Conservation (phyloP, 1,284 basidiomycete species). For the Ganoderma meredithae region DNA sequence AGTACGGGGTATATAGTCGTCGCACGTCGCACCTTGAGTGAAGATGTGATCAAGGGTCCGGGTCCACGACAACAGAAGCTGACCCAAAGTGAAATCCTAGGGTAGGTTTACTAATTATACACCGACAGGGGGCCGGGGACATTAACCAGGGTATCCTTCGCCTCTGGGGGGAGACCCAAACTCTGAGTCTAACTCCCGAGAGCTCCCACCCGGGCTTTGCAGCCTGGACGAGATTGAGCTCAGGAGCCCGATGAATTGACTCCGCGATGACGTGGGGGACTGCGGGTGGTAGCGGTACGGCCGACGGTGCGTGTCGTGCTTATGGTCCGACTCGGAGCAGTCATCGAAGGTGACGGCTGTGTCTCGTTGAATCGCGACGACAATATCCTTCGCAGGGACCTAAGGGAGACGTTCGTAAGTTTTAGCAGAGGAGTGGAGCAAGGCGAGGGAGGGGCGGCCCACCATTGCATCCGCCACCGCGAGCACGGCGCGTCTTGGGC, state of each 20-base stretch:
- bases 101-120: not conserved
- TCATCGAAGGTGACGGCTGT: slow-evolving; percentile 25
- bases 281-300: not conserved
- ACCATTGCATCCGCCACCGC: slow-evolving; percentile 6
- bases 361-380: slow-evolving; percentile 26
- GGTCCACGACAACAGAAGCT: not conserved
- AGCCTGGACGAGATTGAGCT: not conserved
- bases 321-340: slow-evolving; percentile 2
- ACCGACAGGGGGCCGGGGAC: not conserved
- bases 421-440: not conserved
- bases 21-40: not conserved
- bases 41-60: not conserved
- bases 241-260: not conserved
- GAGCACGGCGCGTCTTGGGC: slow-evolving; percentile 6
- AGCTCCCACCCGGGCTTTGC: not conserved
- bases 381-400: slow-evolving; percentile 15
- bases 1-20: not conserved
- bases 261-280: not conserved
- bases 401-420: not conserved
- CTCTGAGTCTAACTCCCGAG: not conserved
- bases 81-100: not conserved
- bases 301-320: slow-evolving; percentile 5
- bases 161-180: not conserved
- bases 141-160: not conserved
- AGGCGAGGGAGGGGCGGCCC: not conserved